Evolutionary conservation across 129 eudicot species (phyloP), one percentile per base, ranked within the genome.

Genomic region (Scalesia atractyloides): DNA sequence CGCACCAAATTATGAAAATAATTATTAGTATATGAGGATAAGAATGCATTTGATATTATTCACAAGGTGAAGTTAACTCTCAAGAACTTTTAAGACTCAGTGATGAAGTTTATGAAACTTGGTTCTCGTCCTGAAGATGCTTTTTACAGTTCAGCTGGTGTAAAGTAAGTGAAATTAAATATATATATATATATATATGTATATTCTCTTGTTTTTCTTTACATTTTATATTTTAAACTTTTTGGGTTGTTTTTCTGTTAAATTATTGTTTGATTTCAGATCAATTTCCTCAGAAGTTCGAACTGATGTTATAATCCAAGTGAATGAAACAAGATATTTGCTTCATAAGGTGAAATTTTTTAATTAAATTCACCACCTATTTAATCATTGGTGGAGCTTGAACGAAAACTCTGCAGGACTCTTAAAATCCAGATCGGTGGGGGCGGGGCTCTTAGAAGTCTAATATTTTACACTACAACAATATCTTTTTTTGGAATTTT

Each of bases 71-170:
- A 64, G 18, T 18, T 24, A 70, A 57, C n/a, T n/a, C n/a, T n/a
- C n/a, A n/a, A n/a, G 36, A 20, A 54, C 54, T 71, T 47, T 75
- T 44, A 36, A 74, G 48, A 48, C 22, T 73, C 50, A 66, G 79
- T 66, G 48, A 94, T 94, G 99, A 94, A 94, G 97, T 94, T 94
- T 64, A 94, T 94, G 99, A 94, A 94, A 78, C 91, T 90, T 80
- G 97, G 99, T 61, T 86, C 91, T 56, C 71, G 87, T 10, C 91
- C 97, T 36, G 97, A n/a, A n/a, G n/a, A 94, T 81, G 89, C 94
- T 80, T 94, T 94, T 85, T 84, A 81, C 72, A 94, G 84, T 47
- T 73, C 85, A 64, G 91, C 90, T 67, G 85, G 85, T 84, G 89
- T 90, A 59, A 88, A 97, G 99, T 90, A 80, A 76, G 66, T 41